Conservation (phyloP, 1,139 yeast species). For the Kluyveromyces marxianus region DNA sequence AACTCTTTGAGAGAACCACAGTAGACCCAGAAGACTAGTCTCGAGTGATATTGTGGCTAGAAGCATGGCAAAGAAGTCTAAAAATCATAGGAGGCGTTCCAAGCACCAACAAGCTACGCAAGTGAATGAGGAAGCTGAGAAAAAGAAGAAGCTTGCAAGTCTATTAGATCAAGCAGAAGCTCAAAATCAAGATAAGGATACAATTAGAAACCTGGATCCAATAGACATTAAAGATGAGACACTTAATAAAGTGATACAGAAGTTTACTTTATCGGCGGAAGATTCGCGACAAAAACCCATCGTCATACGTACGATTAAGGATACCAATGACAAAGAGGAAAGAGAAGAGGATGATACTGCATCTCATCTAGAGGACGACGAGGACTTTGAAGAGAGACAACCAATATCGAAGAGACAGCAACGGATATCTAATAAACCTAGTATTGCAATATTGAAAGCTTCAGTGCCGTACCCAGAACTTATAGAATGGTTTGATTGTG, state of each 20-base stretch:
- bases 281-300: not conserved
- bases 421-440: conserved; percentile 51
- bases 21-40: too few relatives aligned
- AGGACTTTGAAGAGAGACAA: not conserved
- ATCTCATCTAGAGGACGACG: not conserved
- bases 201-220: not conserved
- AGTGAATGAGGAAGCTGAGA: not conserved
- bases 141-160: not conserved
- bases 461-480: conserved; percentile 54
- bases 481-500: conserved; percentile 83
- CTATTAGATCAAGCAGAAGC: not conserved
- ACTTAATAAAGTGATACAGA: not conserved
- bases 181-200: not conserved
- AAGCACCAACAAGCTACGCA: conserved; percentile 5
- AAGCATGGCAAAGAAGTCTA: conserved; percentile 8
- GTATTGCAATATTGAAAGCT: conserved; percentile 63
- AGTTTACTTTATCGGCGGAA: not conserved
- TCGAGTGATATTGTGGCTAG: too few relatives aligned
- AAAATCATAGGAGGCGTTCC: conserved; percentile 12
- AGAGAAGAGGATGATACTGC: not conserved
- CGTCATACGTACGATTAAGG: not conserved
- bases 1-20: too few relatives aligned
- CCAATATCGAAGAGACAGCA: conserved; percentile 12
- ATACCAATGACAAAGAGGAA: not conserved
- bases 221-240: not conserved